A percentile compares a stretch with the other conserved stretches of the same genome.
These are phyloP conservation scores for Phialemoniopsis sp. DNA, from an alignment of 2,329 filamentous ascomycete genomes.

Conservation along the genomic window DNA sequence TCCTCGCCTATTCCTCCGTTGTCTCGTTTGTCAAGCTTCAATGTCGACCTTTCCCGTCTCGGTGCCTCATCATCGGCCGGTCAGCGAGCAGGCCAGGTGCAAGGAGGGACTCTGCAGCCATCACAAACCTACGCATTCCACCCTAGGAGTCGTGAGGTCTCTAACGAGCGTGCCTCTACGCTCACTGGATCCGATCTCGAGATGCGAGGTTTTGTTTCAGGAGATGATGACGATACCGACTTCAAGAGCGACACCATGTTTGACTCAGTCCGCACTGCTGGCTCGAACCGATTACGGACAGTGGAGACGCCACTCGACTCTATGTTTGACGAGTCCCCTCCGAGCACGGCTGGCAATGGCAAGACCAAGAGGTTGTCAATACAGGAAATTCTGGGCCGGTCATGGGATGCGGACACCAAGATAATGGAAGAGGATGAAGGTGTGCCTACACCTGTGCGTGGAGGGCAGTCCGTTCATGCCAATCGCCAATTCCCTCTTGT, in stretches of 20 bases:
- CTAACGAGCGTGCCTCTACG: slow-evolving; percentile 55
- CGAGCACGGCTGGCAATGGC: slow-evolving; percentile 47
- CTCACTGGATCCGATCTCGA: slow-evolving; percentile 69
- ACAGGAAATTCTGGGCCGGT: slow-evolving; percentile 52
- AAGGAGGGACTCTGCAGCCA: slow-evolving; percentile 31
- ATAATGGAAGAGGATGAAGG: slow-evolving; percentile 63
- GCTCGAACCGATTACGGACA: slow-evolving; percentile 61
- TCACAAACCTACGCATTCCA: slow-evolving; percentile 21
- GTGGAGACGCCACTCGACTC: slow-evolving; percentile 71
- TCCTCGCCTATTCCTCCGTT: slow-evolving; percentile 55
- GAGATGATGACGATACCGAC: slow-evolving; percentile 75
- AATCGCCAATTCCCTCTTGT: too few relatives aligned
- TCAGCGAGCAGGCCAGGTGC: slow-evolving; percentile 32
- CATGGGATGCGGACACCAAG: slow-evolving; percentile 50
- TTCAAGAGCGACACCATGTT: slow-evolving; percentile 73
- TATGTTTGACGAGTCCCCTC: slow-evolving; percentile 77
- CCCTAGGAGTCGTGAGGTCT: slow-evolving; percentile 32
- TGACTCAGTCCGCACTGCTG: slow-evolving; percentile 70
- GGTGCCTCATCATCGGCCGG: slow-evolving; percentile 35
- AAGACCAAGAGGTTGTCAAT: slow-evolving; percentile 54
- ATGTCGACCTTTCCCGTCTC: slow-evolving; percentile 45
- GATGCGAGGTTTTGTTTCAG: slow-evolving; percentile 57
- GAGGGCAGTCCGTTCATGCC: neutral
- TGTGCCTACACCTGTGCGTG: slow-evolving; percentile 44
- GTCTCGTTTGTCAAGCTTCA: slow-evolving; percentile 49